Evolutionary conservation across 257 asterid genomes (phyloP), one percentile per base, ranked within the genome.

Genomic region (Cinchona pubescens): DNA sequence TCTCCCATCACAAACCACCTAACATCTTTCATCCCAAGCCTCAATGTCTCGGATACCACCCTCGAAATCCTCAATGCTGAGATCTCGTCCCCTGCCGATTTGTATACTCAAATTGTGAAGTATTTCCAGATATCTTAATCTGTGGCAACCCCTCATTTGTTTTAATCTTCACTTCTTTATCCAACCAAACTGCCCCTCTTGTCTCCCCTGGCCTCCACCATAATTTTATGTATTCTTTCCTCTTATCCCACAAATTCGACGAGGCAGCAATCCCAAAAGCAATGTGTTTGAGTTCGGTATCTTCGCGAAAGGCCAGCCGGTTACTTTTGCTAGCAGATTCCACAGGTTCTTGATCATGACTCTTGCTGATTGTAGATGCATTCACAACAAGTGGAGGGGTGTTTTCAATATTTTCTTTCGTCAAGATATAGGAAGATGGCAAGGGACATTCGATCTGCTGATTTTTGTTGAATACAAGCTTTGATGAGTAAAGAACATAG

Each of bases 201-300:
- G n/a, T n/a, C n/a, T n/a, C n/a, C n/a, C n/a, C n/a, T n/a, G 91
- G 91, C 71, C 81, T 83, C 96, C 94, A 91, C 98, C 98, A 91
- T 38, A 86, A 71, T 68, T 91, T 91, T 15, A 88, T 84, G 67
- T 91, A 93, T 61, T 88, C 90, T 48, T 93, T 93, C 73, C 97
- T 83, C 51, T 74, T 64, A 7, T 76, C 79, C 97, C 97, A 93
- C 15, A 93, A 83, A 21, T 71, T 84, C 0, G 90, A 78, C 0
- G 96, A 93, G 0, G 89, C 97, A 0, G 97, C 97, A 16, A 91
- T 85, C 27, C 92, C 86, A 60, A 91, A 93, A 37, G 74, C 89
- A 2, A 93, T 70, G 74, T 93, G 92, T 71, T 76, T 85, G 25
- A 85, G 80, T 82, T 83, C 79, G 23, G 83, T 83, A 14, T 75